Percentiles rank a stretch among this genome's conserved stretches.
Evolutionary conservation across 108 stramenopile species (phyloP).

Genomic region (Pseudonitzschia multistriata): DNA sequence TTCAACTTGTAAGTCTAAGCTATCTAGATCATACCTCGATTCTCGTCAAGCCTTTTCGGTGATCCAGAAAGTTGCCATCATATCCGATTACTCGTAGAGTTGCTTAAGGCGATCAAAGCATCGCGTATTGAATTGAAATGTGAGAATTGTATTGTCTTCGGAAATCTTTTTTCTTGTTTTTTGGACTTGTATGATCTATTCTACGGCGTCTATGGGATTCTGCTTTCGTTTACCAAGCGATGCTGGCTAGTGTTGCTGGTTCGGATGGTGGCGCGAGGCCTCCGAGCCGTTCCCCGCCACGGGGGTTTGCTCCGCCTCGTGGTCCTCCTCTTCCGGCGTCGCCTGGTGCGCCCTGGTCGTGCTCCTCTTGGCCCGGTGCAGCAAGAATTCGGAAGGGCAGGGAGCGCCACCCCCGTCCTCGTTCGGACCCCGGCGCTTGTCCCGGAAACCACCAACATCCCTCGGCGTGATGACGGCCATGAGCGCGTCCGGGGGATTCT

Average conservation of each 20-base stretch:
- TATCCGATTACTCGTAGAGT: no score
- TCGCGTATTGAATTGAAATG: no score
- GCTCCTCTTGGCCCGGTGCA: conserved; percentile 61
- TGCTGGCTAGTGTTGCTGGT: conserved; percentile 1
- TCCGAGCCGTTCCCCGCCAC: neutral
- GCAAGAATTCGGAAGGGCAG: conserved; percentile 82
- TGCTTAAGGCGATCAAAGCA: no score
- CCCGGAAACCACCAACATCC: conserved; percentile 45
- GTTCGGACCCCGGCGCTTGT: conserved; percentile 43
- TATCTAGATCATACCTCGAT: no score
- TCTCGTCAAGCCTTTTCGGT: no score
- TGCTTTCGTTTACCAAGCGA: no score
- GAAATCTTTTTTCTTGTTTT: no score
- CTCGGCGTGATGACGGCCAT: conserved; percentile 80
- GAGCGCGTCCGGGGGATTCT: conserved; percentile 80
- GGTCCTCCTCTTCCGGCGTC: neutral
- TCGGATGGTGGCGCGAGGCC: conserved; percentile 7
- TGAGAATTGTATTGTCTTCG: no score
- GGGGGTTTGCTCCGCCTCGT: neutral
- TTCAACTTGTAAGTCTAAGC: no score
- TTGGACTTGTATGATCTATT: no score
- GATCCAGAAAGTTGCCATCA: no score
- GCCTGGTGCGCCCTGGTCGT: neutral
- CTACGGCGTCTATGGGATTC: no score
- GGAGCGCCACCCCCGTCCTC: conserved; percentile 87